Base-by-base conservation (phyloP, 2,329 filamentous ascomycete genomes). In the Penicillium sp. region DNA sequence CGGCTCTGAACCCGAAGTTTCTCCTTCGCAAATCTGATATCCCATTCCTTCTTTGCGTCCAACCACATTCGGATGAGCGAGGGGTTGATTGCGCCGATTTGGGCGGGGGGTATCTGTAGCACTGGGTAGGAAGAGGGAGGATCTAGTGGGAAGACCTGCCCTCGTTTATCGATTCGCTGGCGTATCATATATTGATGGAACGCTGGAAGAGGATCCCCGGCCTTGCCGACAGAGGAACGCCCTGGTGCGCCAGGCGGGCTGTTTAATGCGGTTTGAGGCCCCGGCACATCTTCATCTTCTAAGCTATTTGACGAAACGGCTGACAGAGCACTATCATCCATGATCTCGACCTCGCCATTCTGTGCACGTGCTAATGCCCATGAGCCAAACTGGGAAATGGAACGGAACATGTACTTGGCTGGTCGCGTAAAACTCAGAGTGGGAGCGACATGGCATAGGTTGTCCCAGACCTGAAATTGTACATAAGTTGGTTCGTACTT, bases 341-440 rank as follows among this genome's bases (percentile, higher is more conserved):
- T 73, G 35, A 96, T 93, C 18, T 94, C 89, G 53, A 96, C 92
- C 1, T 85, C 84, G 1, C 82, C 84, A 57, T 90, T 82, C 69
- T 97, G 92, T 0, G 92, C 91, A 61, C 88, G 82, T 1, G 92
- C 90, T 22, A 97, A 80, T 0, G 89, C 89, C 92, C 92, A 97
- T 0, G 92, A 91, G 2, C 92, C 89, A 68, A 99, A 97, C 64
- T 97, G 93, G 0, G 94, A 89, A 50, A 97, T 86, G 1, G 90
- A 90, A 46, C 93, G 85, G 71, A 91, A 97, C 92, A 97, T 97
- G 75, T 89, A 89, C 72, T 97, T 97, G 44, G 93, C 94, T 0
- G 94, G 94, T n/a, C 88, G 84, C 0, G 93, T 97, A 72, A 96
- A 97, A 66, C 90, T 96, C n/a, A 97, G 81, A 0, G 92, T 97